Base-by-base conservation (phyloP, 176 grass and related monocot genomes). In the Coix lacrymajobi region DNA sequence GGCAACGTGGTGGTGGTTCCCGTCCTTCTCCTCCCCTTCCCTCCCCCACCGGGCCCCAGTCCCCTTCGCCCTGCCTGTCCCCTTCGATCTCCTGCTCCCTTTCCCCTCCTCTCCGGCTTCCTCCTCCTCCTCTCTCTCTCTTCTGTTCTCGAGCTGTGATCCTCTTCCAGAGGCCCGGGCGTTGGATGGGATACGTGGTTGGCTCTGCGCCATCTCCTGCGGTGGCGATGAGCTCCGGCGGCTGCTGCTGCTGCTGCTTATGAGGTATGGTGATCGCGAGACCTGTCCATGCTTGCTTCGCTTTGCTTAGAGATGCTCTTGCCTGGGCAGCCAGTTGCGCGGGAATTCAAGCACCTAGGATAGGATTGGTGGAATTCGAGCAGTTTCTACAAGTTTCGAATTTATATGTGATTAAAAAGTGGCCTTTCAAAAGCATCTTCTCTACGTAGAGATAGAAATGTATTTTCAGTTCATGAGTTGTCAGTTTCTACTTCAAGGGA, bases 1-100 rank as follows among this genome's bases (percentile, higher is more conserved):
- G 62, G 87, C 82, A 85, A 85, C 87, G 82, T 85, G 77, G 81
- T 66, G 79, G 82, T 49, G 62, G 74, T 89, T 79, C 86, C 32
- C 71, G 40, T 60, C 57, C n/a, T 26, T 26, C 10, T 60, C 56
- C 54, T 25, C 7, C 25, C 40, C 12, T 26, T 32, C 71, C 22
- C 77, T 38, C 38, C 62, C 33, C 15, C 11, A 22, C 68, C 8
- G 43, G 79, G 73, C 26, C 79, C 66, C 74, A 66, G 75, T 41
- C 62, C 48, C 69, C 49, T 25, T 20, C 81, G 8, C 25, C 30
- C 72, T 33, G 32, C 63, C 43, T 31, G 57, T 45, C 54, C 39
- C 6, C 66, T 39, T 51, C 75, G 62, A 66, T 70, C 83, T 8
- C 48, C 31, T 67, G 5, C 30, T 4, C 60, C 66, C 75, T 22